Evolutionary conservation across 805 yeast genomes (phyloP), one percentile per base, ranked within the genome.

Genomic region (Ogataea pini): DNA sequence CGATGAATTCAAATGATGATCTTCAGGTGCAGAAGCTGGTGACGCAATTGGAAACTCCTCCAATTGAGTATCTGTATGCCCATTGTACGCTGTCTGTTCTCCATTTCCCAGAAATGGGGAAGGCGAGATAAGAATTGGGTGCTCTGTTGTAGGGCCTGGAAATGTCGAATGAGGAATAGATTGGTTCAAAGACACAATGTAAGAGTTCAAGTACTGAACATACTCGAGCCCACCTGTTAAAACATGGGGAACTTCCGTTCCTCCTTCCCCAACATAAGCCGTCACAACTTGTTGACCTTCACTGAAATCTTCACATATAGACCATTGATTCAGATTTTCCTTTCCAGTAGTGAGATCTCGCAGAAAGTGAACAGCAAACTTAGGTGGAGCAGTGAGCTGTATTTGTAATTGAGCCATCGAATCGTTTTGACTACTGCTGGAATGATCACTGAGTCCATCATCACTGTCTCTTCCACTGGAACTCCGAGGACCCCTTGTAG

Each of bases 221-320:
- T 57, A 63, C 16, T 62, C 68, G 17, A 60, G 50, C 19, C 71
- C 63, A 1, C 92, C 94, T 19, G 79, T 82, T 33, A 86, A 66
- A 2, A 84, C 79, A 65, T 86, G 94, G 1, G 91, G 90, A 12
- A 81, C 72, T 17, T 77, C 76, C 3, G 80, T 72, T 1, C 88
- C 87, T 3, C 81, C 82, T 25, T 75, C 78, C 14, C 76, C 74
- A 25, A 74, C 70, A 60, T 72, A 80, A 0, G 94, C 92, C 49
- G 75, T 77, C 46, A 80, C 80, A 5, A 87, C 94, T 61, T 86
- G 92, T 59, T 85, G 89, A 12, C 88, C 91, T 58, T 86, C 94
- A 49, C 89, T 82, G 56, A 87, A 87, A 66, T 87, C 95, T 49
- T 85, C 92, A 65, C 92, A 86, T 20, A 85, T 82, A 1, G 87